Evolutionary conservation across 768 basidiomycete species (phyloP).

Genomic region (Lanmaoa rubissima): DNA sequence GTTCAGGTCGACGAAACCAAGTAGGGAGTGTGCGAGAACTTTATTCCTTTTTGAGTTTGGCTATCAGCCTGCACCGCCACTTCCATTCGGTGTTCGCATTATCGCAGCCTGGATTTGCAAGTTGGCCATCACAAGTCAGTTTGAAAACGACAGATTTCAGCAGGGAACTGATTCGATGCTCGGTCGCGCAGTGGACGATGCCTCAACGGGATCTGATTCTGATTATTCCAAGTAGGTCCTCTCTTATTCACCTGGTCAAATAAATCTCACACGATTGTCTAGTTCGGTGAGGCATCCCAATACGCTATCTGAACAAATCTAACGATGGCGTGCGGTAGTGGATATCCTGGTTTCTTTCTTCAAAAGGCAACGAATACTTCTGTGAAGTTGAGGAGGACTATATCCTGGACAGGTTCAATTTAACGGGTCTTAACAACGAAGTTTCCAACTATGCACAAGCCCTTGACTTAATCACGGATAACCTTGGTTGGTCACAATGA

Average conservation of each 20-base stretch:
- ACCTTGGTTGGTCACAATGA: constrained; percentile 65
- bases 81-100: neutral
- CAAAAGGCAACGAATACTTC: constrained; percentile 99
- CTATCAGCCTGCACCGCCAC: constrained; percentile 20
- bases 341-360: constrained; percentile 97
- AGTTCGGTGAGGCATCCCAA: constrained; percentile 29
- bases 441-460: constrained; percentile 94
- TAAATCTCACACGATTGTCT: constrained; percentile 16
- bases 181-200: constrained; percentile 67
- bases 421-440: constrained; percentile 95
- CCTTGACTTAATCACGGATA: constrained; percentile 94
- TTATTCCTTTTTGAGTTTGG: constrained; percentile 10
- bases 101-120: constrained; percentile 3
- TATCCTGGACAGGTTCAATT: constrained; percentile 96
- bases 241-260: neutral
- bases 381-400: constrained; percentile 99
- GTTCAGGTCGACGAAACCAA: too few species aligned
- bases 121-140: constrained; percentile 25
- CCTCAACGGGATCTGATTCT: constrained; percentile 91
- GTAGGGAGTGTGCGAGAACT: constrained; percentile 2
- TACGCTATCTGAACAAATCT: constrained; percentile 15
- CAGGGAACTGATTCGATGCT: constrained; percentile 33
- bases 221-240: constrained; percentile 87
- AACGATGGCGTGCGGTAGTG: constrained; percentile 50
- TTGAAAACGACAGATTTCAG: constrained; percentile 11